Conservation (phyloP, 768 basidiomycete genomes). For the Vishniacozyma victoriae region DNA sequence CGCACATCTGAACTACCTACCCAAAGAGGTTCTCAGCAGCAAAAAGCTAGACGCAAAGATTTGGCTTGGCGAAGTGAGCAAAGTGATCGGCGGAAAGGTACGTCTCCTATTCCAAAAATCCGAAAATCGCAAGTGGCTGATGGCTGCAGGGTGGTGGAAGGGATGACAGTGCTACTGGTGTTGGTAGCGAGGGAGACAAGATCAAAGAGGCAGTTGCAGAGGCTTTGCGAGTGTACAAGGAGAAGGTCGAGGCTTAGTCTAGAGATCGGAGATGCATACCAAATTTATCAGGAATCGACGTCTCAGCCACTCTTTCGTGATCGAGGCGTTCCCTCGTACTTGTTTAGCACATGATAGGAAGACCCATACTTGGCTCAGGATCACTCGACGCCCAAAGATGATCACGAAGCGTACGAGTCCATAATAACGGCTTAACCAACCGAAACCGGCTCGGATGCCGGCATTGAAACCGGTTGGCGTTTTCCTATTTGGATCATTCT, state of each 20-base stretch:
- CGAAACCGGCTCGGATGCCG: too few relatives aligned
- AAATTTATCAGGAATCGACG: too few relatives aligned
- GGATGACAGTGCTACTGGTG: slow-evolving; percentile 83
- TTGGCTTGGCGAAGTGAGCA: slow-evolving; percentile 78
- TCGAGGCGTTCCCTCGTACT: too few relatives aligned
- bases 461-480: too few relatives aligned
- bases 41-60: slow-evolving; percentile 69
- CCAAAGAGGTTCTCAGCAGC: slow-evolving; percentile 54
- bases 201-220: slow-evolving; percentile 62
- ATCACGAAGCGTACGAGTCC: too few relatives aligned
- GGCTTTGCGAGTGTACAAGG: slow-evolving; percentile 51
- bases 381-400: too few relatives aligned
- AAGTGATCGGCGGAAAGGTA: slow-evolving; percentile 86
- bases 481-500: too few relatives aligned
- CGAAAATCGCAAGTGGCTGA: not conserved
- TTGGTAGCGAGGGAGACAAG: slow-evolving; percentile 63
- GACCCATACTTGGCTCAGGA: too few relatives aligned
- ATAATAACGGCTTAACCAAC: too few relatives aligned
- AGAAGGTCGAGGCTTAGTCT: slow-evolving; percentile 43
- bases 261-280: too few relatives aligned
- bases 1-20: slow-evolving; percentile 78
- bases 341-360: too few relatives aligned
- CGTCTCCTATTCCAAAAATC: slow-evolving; percentile 10
- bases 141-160: slow-evolving; percentile 78
- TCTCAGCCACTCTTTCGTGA: too few relatives aligned